A percentile compares a stretch with the other conserved stretches of the same genome.
phyloP scores from a whole-genome alignment of 441 rosid genomes.

The Melastoma candidum region DNA sequence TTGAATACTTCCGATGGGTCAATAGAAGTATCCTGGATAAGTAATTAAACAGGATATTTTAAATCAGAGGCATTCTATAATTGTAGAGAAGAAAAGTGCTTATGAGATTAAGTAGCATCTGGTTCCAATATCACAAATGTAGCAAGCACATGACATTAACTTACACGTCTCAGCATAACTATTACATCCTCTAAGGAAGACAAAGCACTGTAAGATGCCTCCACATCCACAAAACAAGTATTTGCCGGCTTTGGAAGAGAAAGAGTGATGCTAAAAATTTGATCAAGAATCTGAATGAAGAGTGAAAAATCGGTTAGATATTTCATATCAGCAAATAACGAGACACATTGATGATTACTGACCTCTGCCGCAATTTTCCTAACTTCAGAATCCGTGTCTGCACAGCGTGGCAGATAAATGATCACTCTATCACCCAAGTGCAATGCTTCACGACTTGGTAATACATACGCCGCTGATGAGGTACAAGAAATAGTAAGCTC shows the following conservation, averaged over 20 bases:
- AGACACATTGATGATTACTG: constrained; percentile 11
- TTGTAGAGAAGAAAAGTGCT: constrained; percentile 8
- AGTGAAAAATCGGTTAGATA: constrained; percentile 8
- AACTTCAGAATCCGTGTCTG: constrained; percentile 90
- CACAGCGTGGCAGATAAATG: constrained; percentile 96
- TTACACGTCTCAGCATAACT: constrained; percentile 91
- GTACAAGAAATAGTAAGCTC: constrained; percentile 19
- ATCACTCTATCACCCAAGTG: constrained; percentile 94
- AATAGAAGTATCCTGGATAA: constrained; percentile 90
- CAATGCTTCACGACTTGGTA: constrained; percentile 94
- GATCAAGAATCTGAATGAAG: constrained; percentile 75
- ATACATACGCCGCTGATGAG: constrained; percentile 74
- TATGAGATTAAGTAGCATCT: no score
- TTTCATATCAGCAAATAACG: constrained; percentile 2
- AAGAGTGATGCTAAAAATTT: constrained; percentile 88
- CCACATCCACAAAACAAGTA: constrained; percentile 51
- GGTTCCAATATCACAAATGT: no score
- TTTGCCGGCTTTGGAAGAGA: constrained; percentile 78
- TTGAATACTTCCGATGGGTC: constrained; percentile 99
- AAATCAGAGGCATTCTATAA: constrained; percentile 10
- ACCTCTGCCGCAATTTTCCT: constrained; percentile 97
- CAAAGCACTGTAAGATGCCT: constrained; percentile 69
- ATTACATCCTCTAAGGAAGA: constrained; percentile 98
- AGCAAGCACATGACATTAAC: constrained; percentile 14
- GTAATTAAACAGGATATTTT: constrained; percentile 1